Evolutionary conservation across 257 asterid species (phyloP), one percentile per base, ranked within the genome.

Genomic region (Gentiana dahurica): DNA sequence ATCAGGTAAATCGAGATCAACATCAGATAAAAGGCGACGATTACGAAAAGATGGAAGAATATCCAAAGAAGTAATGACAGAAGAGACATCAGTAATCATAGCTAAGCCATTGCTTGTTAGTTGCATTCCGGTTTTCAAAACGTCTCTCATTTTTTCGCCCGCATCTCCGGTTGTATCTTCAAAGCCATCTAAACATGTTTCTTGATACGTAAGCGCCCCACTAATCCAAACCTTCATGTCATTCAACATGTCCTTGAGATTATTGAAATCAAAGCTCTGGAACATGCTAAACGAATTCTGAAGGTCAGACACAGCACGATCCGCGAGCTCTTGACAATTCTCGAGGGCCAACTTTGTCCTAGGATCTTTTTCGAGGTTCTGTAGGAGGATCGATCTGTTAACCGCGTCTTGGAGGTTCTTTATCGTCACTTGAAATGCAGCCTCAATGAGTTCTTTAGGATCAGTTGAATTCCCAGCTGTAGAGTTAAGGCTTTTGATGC

Each of bases 81-180:
- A 67, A 0, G 94, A 66, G n/a, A 87, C 65, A 60, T 83, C 94
- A 1, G 89, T 79, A 34, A 91, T 79, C 94, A 91, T 91, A 7
- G 97, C 95, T 24, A 91, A 86, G 34, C 80, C 84, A 61, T 91
- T 87, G 79, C 97, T 87, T 0, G 85, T 78, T 69, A 87, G 68
- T 34, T 91, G 66, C 92, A 77, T 78, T 12, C 86, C 70, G 7
- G 51, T 63, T 12, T 64, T 75, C 32, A 87, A 72, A 10, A 78
- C 61, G 0, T 64, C 54, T 63, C 62, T 78, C 95, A 91, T 87
- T 46, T 58, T 76, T 49, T 54, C 65, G 2, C 81, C 97, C 2
- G 89, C 73, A 2, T 87, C 79, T 4, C 97, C 92, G 0, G 48
- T 15, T 6, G 79, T 56, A 0, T 66, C 64, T 6, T 83, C 78